These are phyloP conservation scores for Amphibolis antarctica DNA, from an alignment of 106 monocot genomes.

Conservation along the genomic window DNA sequence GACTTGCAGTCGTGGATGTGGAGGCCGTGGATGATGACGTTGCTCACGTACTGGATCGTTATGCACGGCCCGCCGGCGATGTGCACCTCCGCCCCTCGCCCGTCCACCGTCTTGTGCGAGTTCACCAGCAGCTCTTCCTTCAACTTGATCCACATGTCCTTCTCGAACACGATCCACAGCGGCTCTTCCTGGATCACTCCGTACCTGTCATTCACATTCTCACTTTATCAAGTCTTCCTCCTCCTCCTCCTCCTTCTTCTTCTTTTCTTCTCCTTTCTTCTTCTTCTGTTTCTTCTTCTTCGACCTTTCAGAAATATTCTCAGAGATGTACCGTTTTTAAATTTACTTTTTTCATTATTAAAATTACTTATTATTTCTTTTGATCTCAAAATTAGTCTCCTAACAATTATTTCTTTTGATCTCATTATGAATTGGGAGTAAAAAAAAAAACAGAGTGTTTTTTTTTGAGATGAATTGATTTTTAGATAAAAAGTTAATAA, in stretches of 20 bases:
- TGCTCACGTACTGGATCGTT: constrained; percentile 6
- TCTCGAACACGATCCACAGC: constrained; percentile 11
- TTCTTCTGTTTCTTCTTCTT: too few species aligned
- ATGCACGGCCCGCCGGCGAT: constrained; percentile 16
- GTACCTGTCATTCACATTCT: background rate
- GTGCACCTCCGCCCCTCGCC: constrained; percentile 12
- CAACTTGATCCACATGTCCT: constrained; percentile 10
- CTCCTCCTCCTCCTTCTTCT: too few species aligned
- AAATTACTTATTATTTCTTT: too few species aligned
- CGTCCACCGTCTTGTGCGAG: constrained; percentile 11
- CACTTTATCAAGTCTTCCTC: background rate
- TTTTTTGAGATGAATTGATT: too few species aligned
- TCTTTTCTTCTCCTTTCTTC: too few species aligned
- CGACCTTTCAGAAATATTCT: background rate
- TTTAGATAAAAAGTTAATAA: too few species aligned
- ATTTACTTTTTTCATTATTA: too few species aligned
- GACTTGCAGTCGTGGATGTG: constrained; percentile 20
- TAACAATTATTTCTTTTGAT: too few species aligned
- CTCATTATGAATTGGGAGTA: too few species aligned
- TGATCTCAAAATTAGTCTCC: too few species aligned
- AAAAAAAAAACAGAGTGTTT: too few species aligned
- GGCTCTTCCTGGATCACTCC: constrained; percentile 16
- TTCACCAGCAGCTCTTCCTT: constrained; percentile 13
- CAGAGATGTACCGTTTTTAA: too few species aligned
- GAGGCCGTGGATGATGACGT: constrained; percentile 16